Base-by-base conservation (phyloP, 202 grass and related monocot species). In the Panicum hallii region DNA sequence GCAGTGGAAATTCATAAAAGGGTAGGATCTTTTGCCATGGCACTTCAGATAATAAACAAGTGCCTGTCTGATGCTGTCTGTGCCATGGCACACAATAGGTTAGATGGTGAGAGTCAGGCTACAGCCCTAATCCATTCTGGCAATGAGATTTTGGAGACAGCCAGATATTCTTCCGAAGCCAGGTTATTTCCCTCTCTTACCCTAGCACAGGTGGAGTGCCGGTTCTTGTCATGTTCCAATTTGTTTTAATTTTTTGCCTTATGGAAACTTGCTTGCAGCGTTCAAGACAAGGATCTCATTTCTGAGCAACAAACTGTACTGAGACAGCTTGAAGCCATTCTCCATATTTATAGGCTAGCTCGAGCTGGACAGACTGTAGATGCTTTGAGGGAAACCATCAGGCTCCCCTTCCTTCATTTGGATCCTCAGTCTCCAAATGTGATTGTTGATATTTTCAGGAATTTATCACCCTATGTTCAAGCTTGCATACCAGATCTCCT, bases 1-100 rank as follows among this genome's bases (percentile, higher is more conserved):
- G 90, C 97, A 0, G 85, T 97, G 72, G 93, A 97, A 84, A 92
- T 99, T 72, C 87, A 99, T 78, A 99, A 88, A 85, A 91, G 97
- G 87, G 93, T 99, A 3, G 91, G 91, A 86, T 90, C 93, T 82
- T 99, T 99, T 67, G 88, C 93, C 32, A 86, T 94, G 88, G 97
- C 97, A 83, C 89, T 99, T 63, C 93, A 99, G 88, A 99, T 83
- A 56, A 92, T 99, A 84, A 99, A 99, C 74, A 99, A 94, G 72
- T 99, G 93, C 81, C 85, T 99, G 34, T 99, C 93, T 5, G 93
- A 99, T 91, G 93, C 79, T 69, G 90, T 99, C 48, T 99, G 97
- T 89, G 90, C 91, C 79, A 88, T 97, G 84, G 79, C 87, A 75
- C 88, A 75, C 23, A 93, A 83, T 80, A 94, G 74, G 85, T 64